These are phyloP conservation scores for Pulicaria dysenterica DNA, from an alignment of 129 eudicot species.

Conservation along the genomic window DNA sequence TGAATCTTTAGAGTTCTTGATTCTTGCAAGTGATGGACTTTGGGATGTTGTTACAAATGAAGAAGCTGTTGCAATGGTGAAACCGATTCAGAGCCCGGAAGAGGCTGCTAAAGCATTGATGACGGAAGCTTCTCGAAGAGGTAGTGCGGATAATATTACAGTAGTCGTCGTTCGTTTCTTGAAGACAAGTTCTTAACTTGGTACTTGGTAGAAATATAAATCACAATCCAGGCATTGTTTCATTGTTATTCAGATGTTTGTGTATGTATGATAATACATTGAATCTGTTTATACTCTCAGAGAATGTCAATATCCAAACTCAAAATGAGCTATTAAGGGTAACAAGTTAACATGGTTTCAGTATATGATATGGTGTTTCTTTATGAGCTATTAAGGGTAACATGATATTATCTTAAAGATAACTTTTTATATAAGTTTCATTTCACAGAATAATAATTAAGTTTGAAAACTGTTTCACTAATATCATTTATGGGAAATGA, in stretches of 20 bases:
- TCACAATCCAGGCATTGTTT: conserved; percentile 11
- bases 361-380: background rate
- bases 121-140: conserved; percentile 87
- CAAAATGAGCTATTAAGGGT: background rate
- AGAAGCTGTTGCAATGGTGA: conserved; percentile 84
- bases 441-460: too few species aligned
- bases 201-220: background rate
- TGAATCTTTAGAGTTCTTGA: conserved; percentile 77
- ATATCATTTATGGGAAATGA: too few species aligned
- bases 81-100: conserved; percentile 69
- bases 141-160: conserved; percentile 86
- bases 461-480: too few species aligned
- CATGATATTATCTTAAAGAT: too few species aligned
- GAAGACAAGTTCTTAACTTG: conserved; percentile 15
- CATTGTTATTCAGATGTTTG: conserved; percentile 10
- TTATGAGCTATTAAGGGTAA: too few species aligned
- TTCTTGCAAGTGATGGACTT: conserved; percentile 95
- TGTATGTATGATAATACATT: conserved; percentile 8
- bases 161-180: conserved; percentile 76
- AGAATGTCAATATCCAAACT: background rate
- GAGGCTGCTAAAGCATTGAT: conserved; percentile 77
- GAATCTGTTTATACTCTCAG: background rate
- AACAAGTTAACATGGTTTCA: background rate
- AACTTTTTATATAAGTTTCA: too few species aligned
- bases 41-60: conserved; percentile 98